phyloP scores from a whole-genome alignment of 768 basidiomycete species.

The Tremella yokohamensis region DNA sequence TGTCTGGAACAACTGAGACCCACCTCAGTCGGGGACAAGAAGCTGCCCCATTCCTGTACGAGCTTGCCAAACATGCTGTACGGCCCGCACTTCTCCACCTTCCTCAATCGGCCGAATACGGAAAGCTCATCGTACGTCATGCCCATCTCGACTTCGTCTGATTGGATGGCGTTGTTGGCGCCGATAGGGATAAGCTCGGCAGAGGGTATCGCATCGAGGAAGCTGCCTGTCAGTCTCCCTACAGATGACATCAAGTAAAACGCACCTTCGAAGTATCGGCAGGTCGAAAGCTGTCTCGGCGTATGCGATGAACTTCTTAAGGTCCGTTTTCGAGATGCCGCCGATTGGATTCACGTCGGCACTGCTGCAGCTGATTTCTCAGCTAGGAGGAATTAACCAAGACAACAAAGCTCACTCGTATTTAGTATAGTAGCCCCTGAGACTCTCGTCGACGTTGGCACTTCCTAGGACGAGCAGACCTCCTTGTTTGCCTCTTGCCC shows the following conservation, averaged over 20 bases:
- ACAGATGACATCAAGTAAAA: neutral
- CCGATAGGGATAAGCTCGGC: constrained; percentile 96
- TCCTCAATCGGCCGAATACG: constrained; percentile 85
- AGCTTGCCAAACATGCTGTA: constrained; percentile 97
- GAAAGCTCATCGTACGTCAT: constrained; percentile 99
- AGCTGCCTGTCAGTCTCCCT: constrained; percentile 57
- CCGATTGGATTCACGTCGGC: constrained; percentile 99
- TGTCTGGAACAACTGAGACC: constrained; percentile 15
- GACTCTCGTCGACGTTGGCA: constrained; percentile 96
- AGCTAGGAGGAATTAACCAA: neutral
- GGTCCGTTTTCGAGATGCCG: constrained; percentile 93
- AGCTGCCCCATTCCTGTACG: constrained; percentile 84
- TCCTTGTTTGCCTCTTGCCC: constrained; percentile 77
- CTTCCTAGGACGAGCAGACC: constrained; percentile 93
- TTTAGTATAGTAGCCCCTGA: constrained; percentile 95
- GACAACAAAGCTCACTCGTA: constrained; percentile 67
- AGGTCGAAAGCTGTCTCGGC: constrained; percentile 74
- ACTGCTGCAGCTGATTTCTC: constrained; percentile 48
- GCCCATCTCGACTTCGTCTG: constrained; percentile 98
- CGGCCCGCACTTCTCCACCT: constrained; percentile 95
- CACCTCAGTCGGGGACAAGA: constrained; percentile 78
- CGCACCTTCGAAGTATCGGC: constrained; percentile 74
- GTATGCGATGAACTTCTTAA: constrained; percentile 91
- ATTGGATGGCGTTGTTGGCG: constrained; percentile 79
- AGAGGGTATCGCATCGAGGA: constrained; percentile 85